Base-by-base conservation (phyloP, 495 filamentous ascomycete species). In the Trichoderma erinaceum region DNA sequence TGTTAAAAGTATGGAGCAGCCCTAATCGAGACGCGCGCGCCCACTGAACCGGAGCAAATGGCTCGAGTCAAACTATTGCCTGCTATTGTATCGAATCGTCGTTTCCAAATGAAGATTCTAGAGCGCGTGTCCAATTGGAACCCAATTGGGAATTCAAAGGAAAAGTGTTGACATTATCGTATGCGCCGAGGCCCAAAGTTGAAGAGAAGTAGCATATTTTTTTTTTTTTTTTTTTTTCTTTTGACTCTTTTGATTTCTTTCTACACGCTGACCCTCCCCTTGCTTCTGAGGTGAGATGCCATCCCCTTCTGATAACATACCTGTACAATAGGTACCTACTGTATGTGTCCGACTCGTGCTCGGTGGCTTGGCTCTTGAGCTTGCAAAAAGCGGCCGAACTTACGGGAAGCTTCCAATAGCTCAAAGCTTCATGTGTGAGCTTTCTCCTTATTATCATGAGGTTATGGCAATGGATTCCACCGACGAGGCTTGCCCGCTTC, bases 1-100 rank as follows among this genome's bases (percentile, higher is more conserved):
- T 56, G 50, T 25, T 56, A 16, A 56, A 23, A 56, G n/a, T 56
- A n/a, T 56, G 50, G 50, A 56, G 50, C 50, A 56, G 21, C 21
- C 50, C 50, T 56, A 25, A 56, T 56, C 18, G n/a, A 32, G 25
- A 61, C 8, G 25, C 25, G n/a, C 23, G 56, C 8, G 25, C 25
- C n/a, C n/a, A n/a, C 44, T 16, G 44, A 15, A 13, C 44, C n/a
- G n/a, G 44, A 48, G 13, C n/a, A n/a, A 48, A 61, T 32, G 18
- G 43, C 0, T 15, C 56, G 56, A 61, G 56, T 32, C 56, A 61
- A 25, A 13, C 48, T 21, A 48, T 48, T 29, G 29, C 29, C 29
- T 29, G 4, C 48, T 21, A 52, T 23, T 52, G 4, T 23, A 29
- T 29, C 29, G 4, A 21, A 23, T 11, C 48, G n/a, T 52, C 25